Evolutionary conservation across 2,329 filamentous ascomycete species (phyloP).

Genomic region (Alternaria ethzedia): DNA sequence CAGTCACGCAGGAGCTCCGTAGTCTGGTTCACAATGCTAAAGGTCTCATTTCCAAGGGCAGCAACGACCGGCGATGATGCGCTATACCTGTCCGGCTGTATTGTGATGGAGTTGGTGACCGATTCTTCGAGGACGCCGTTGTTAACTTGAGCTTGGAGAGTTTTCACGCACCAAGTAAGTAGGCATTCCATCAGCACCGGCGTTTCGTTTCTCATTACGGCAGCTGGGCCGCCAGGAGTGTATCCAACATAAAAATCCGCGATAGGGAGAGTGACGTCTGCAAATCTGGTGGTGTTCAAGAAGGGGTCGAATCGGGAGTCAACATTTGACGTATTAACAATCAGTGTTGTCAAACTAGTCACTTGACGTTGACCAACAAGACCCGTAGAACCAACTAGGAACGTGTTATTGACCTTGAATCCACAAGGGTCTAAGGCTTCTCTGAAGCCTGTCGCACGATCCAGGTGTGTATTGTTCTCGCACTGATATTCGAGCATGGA

Average conservation of each 20-base stretch:
- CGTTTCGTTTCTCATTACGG: slow-evolving; percentile 14
- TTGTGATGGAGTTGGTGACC: neutral
- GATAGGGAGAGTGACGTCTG: slow-evolving; percentile 8
- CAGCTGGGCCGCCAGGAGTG: slow-evolving; percentile 11
- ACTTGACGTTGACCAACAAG: neutral
- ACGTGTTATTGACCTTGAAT: slow-evolving; percentile 15
- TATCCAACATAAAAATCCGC: slow-evolving; percentile 23
- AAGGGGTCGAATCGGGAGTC: neutral
- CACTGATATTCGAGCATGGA: slow-evolving; percentile 11
- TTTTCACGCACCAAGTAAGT: slow-evolving; percentile 21
- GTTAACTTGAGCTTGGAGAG: slow-evolving; percentile 1
- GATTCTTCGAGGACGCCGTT: slow-evolving; percentile 12
- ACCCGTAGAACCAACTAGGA: slow-evolving; percentile 1
- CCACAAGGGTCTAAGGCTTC: slow-evolving; percentile 13
- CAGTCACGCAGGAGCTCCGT: neutral
- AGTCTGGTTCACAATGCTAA: neutral
- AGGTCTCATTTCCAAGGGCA: neutral
- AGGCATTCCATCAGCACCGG: slow-evolving; percentile 22
- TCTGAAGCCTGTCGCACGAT: neutral
- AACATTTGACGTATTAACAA: neutral
- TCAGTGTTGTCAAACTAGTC: slow-evolving; percentile 1
- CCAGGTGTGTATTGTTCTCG: neutral
- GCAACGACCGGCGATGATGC: neutral
- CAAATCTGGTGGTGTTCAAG: slow-evolving; percentile 20
- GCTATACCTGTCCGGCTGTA: neutral